Evolutionary conservation across 2,329 filamentous ascomycete species (phyloP), one percentile per base, ranked within the genome.

Genomic region (Calonectria fujianensis): DNA sequence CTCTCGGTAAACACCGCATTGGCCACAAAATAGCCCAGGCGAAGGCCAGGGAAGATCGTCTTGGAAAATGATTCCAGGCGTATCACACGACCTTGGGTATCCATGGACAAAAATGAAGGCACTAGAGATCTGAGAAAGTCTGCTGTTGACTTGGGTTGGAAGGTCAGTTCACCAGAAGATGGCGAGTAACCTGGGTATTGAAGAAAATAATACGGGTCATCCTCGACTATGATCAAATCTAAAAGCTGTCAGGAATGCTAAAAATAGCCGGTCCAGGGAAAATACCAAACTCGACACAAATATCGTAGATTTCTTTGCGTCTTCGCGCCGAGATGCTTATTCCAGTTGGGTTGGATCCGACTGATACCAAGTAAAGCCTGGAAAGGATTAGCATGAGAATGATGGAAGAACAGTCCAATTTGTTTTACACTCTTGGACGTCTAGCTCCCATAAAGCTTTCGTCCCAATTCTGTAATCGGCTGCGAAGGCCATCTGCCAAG

Each of bases 311-410:
- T 24, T 89, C 90, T 76, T 86, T 87, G 50, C 93, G 88, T 71
- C 93, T 87, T 75, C 89, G 84, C 3, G 85, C 82, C 61, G 89
- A 87, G 77, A 93, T 92, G 1, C 93, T 94, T 29, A 92, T 89
- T 24, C 93, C 93, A 0, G 93, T 94, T 0, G 93, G 93, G 80
- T 95, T 94, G 80, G 94, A 93, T 2, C 93, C 93, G 0, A 92
- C 93, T 3, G 81, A 75, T 8, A 83, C 82, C 1, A 80, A 59
- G 24, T 82, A 82, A 1, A 83, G 69, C n/a, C 78, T 76, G 16
- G 20, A 3, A 27, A 35, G n/a, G 10, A 7, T 72, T 16, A 50
- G 52, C 27, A 24, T 16, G 4, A 31, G 41, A 3, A 5, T 20
- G 2, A 13, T 9, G 9, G 2, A 18, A 20, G 2, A 16, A 4